Evolutionary conservation across 352 stramenopile species (phyloP).

Genomic region (Phytophthora hybrid): DNA sequence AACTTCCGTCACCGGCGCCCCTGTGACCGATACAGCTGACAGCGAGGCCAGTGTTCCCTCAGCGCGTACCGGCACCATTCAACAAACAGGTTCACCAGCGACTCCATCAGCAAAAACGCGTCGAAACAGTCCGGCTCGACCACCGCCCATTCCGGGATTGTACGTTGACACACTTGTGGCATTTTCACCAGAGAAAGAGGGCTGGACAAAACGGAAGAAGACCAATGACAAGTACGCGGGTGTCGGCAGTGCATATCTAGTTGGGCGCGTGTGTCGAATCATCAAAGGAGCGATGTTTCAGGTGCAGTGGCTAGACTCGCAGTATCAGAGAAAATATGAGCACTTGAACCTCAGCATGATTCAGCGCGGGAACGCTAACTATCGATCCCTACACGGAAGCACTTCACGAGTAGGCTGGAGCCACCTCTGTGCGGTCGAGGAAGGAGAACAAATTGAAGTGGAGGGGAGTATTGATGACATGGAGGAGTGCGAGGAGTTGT

Average conservation of each 20-base stretch:
- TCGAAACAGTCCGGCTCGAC: slow-evolving; percentile 9
- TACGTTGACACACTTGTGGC: slow-evolving; percentile 14
- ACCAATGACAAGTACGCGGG: neutral
- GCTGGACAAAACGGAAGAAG: slow-evolving; percentile 10
- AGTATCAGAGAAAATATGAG: slow-evolving; percentile 9
- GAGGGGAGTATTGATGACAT: slow-evolving; percentile 6
- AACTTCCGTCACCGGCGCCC: no score
- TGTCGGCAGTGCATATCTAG: slow-evolving; percentile 9
- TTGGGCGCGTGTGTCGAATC: neutral
- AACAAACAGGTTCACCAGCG: no score
- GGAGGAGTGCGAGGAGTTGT: slow-evolving; percentile 7
- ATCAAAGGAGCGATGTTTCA: slow-evolving; percentile 15
- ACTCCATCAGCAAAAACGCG: no score
- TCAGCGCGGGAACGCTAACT: slow-evolving; percentile 6
- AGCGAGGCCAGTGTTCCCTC: no score
- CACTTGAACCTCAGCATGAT: neutral
- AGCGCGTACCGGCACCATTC: no score
- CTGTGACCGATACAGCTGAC: no score
- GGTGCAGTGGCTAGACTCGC: slow-evolving; percentile 18
- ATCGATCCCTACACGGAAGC: slow-evolving; percentile 8
- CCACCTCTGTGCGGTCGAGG: slow-evolving; percentile 1
- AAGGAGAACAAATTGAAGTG: slow-evolving; percentile 7
- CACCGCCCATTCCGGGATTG: slow-evolving; percentile 7
- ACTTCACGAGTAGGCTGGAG: slow-evolving; percentile 4
- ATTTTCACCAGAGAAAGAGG: slow-evolving; percentile 24